phyloP scores from a whole-genome alignment of 257 asterid species.

The Nicotiana tomentosiformis region DNA sequence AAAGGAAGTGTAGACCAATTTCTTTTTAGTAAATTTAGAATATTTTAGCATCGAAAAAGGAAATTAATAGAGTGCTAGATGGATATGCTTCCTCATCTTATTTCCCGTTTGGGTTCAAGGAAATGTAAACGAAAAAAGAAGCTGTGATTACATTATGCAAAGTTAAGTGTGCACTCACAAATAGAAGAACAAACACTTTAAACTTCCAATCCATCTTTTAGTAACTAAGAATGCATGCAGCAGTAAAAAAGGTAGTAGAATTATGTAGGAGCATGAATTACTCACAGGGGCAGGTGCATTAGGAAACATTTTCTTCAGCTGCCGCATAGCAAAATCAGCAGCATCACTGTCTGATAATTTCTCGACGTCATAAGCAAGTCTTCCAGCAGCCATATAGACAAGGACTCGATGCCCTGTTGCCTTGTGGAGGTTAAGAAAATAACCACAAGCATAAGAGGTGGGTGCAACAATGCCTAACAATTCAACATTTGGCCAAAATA shows the following conservation, averaged over 20 bases:
- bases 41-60: background rate
- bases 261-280: background rate
- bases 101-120: background rate
- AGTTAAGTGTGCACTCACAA: background rate
- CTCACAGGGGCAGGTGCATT: constrained; percentile 86
- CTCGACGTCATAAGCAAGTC: constrained; percentile 82
- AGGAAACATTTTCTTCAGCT: constrained; percentile 85
- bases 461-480: constrained; percentile 75
- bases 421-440: constrained; percentile 93
- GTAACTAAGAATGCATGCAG: background rate
- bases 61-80: background rate
- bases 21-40: background rate
- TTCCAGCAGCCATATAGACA: constrained; percentile 98
- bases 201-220: background rate
- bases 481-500: constrained; percentile 98
- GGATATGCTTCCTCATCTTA: background rate
- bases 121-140: background rate
- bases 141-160: background rate
- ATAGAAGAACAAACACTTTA: too few species aligned
- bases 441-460: constrained; percentile 84
- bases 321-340: constrained; percentile 62
- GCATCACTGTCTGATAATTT: constrained; percentile 79
- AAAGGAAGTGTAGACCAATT: background rate
- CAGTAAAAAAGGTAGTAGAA: background rate
- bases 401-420: constrained; percentile 94